Evolutionary conservation across 2,329 filamentous ascomycete species (phyloP).

Genomic region (Hypoxylon sp.): DNA sequence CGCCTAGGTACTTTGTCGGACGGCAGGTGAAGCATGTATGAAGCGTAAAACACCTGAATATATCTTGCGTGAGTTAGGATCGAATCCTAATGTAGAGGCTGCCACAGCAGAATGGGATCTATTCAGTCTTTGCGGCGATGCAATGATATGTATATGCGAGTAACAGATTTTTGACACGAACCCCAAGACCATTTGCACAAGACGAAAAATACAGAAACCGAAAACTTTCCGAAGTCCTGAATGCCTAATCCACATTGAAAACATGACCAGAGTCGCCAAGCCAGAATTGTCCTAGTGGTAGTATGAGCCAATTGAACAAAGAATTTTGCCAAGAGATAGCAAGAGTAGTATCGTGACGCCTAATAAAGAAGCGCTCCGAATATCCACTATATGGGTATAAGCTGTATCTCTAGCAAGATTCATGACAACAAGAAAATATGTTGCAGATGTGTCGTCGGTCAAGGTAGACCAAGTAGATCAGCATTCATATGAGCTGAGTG

Average conservation of each 20-base stretch:
- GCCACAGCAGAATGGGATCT: conserved; percentile 25
- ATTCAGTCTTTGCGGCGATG: conserved; percentile 38
- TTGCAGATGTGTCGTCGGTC: conserved; percentile 33
- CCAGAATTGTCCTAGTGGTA: conserved; percentile 23
- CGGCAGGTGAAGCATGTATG: background rate
- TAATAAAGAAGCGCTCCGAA: conserved; percentile 21
- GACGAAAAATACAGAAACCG: conserved; percentile 35
- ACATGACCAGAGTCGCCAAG: conserved; percentile 15
- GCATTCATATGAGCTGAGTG: conserved; percentile 22
- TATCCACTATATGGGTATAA: conserved; percentile 46
- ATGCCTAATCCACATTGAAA: conserved; percentile 31
- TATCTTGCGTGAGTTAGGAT: background rate
- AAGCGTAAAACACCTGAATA: background rate
- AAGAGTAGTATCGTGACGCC: conserved; percentile 31
- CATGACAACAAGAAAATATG: conserved; percentile 37
- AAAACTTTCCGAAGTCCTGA: conserved; percentile 23
- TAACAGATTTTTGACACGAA: conserved; percentile 38
- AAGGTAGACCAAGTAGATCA: conserved; percentile 39
- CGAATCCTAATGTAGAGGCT: background rate
- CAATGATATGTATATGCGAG: conserved; percentile 40
- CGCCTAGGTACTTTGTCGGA: background rate
- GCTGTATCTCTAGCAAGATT: conserved; percentile 44
- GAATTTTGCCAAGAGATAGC: conserved; percentile 34
- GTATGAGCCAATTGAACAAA: conserved; percentile 33
- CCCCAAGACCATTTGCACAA: conserved; percentile 31